Evolutionary conservation across 139 green algal species (phyloP), one percentile per base, ranked within the genome.

Genomic region (Chlamydomonas schloesseri): DNA sequence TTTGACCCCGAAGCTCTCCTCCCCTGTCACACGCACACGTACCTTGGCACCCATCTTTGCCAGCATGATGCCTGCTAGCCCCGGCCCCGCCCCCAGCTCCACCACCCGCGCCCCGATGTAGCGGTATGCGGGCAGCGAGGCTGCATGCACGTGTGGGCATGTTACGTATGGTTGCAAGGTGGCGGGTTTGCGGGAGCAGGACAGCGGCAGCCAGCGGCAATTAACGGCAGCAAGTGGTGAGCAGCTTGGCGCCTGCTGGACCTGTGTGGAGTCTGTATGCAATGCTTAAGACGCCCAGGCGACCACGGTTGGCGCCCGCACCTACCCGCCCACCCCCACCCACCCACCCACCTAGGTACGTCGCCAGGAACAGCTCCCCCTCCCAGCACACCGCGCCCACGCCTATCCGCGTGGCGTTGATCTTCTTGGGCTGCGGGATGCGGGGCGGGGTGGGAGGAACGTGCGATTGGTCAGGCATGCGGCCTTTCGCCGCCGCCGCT

Each of bases 301-400:
- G n/a, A n/a, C n/a, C n/a, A n/a, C n/a, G n/a, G n/a, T n/a, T n/a
- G n/a, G n/a, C n/a, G n/a, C n/a, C n/a, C n/a, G n/a, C n/a, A n/a
- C n/a, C n/a, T n/a, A n/a, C n/a, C n/a, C n/a, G n/a, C n/a, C n/a
- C 26, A 18, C 17, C 24, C 62, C 23, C 62, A 69, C 47, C 47
- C 36, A 57, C 72, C 57, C 21, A 33, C 76, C 6, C 80, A 90
- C 86, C 86, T 26, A 94, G 83, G 73, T 92, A 94, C 2, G 90
- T 82, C 1, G 91, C 91, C 67, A 94, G 88, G 73, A 93, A 79
- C 68, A 94, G 71, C 87, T 93, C 91, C 2, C 91, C 91, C 77
- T 94, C 91, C 91, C 91, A 94, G 37, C 91, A 53, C 58, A 88
- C 92, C 6, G 91, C 91, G n/a, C 91, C 91, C 65, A 94, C 91